phyloP scores from a whole-genome alignment of 768 basidiomycete species.

The Lyophyllum decastes region DNA sequence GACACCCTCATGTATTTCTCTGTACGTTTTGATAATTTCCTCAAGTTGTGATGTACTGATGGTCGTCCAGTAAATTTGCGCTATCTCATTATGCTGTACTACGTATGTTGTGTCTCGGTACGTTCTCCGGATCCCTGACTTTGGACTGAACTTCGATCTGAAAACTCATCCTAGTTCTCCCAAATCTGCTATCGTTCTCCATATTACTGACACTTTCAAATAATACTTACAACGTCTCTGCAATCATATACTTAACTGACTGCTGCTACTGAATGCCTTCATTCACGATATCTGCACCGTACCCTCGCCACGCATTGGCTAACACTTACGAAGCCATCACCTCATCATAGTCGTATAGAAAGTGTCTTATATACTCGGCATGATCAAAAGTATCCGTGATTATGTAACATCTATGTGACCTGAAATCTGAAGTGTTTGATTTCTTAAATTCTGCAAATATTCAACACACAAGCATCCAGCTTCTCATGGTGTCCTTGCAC shows the following conservation, averaged over 20 bases:
- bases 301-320: neutral
- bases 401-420: too few species aligned
- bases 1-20: slow-evolving; percentile 63
- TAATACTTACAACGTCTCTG: neutral
- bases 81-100: neutral
- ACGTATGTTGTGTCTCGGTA: neutral
- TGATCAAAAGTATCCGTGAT: too few species aligned
- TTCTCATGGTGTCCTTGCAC: too few species aligned
- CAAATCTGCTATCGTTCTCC: neutral
- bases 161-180: neutral
- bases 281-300: neutral
- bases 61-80: slow-evolving; percentile 4
- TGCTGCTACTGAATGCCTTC: neutral
- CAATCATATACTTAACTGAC: neutral
- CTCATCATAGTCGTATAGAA: neutral
- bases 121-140: neutral
- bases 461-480: too few species aligned
- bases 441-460: too few species aligned
- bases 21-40: slow-evolving; percentile 24
- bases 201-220: neutral
- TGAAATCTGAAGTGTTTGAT: too few species aligned
- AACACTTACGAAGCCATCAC: neutral
- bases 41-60: neutral
- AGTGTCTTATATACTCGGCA: neutral
- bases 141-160: neutral